Conservation (phyloP, 2,329 filamentous ascomycete genomes). For the Epichloe sylvatica region DNA sequence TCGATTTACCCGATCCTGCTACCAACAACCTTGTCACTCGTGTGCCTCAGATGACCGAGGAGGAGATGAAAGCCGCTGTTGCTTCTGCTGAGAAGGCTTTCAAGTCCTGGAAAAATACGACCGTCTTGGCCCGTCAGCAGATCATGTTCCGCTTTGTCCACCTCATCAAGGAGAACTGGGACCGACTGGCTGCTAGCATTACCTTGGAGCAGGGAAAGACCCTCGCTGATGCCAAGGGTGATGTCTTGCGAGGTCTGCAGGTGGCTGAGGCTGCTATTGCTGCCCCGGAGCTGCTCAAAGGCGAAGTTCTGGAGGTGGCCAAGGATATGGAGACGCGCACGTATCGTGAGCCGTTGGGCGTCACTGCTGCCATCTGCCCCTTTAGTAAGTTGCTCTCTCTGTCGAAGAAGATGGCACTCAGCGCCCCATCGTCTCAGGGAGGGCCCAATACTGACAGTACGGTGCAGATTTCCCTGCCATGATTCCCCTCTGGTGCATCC, state of each 20-base stretch:
- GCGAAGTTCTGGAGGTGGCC: constrained; percentile 70
- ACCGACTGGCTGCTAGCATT: constrained; percentile 70
- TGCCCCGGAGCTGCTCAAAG: constrained; percentile 69
- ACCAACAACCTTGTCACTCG: constrained; percentile 77
- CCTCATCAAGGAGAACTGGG: constrained; percentile 73
- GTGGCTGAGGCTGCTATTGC: constrained; percentile 72
- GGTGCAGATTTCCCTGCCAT: constrained; percentile 72
- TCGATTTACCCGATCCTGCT: constrained; percentile 69
- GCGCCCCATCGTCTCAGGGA: no score
- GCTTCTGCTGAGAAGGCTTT: constrained; percentile 66
- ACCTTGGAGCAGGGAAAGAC: constrained; percentile 84
- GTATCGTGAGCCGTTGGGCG: constrained; percentile 68
- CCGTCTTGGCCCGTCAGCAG: constrained; percentile 60
- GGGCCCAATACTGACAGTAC: constrained; percentile 4
- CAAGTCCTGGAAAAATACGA: constrained; percentile 57
- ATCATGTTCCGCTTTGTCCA: constrained; percentile 79
- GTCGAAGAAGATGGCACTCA: no score
- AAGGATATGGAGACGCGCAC: constrained; percentile 83
- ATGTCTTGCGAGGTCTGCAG: constrained; percentile 70
- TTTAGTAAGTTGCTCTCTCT: constrained; percentile 45
- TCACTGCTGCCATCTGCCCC: constrained; percentile 73
- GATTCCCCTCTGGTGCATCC: constrained; percentile 86
- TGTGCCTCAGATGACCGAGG: constrained; percentile 68
- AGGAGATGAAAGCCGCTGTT: constrained; percentile 60
- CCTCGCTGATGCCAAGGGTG: constrained; percentile 66